These are phyloP conservation scores for Alopecurus myosuroides DNA, from an alignment of 176 grass and related monocot species.

Conservation along the genomic window DNA sequence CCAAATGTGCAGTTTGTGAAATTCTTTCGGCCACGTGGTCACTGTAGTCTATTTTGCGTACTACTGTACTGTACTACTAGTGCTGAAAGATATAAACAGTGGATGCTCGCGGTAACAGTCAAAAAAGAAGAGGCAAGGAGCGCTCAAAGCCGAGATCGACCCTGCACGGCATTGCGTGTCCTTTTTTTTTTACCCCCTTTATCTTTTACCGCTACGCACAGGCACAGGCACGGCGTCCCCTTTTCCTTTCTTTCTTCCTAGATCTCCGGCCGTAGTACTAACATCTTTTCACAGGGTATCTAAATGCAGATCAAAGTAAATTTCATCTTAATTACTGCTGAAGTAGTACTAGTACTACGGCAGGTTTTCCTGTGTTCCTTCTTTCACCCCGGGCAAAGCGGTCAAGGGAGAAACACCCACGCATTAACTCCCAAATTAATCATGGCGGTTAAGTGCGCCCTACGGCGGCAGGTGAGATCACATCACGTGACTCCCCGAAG, in stretches of 20 bases:
- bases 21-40: too few relatives aligned
- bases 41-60: too few relatives aligned
- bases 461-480: conserved; percentile 22
- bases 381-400: background rate
- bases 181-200: conserved; percentile 28
- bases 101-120: conserved; percentile 17
- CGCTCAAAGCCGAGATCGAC: background rate
- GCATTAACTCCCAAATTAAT: background rate
- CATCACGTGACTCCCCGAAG: conserved; percentile 31
- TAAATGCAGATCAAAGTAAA: background rate
- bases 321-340: background rate
- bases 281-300: background rate
- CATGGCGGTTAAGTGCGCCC: conserved; percentile 19
- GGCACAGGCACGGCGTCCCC: background rate
- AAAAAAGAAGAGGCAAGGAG: conserved; percentile 23
- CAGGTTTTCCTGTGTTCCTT: background rate
- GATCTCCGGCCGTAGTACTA: background rate
- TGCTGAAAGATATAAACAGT: background rate
- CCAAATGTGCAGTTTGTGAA: too few relatives aligned
- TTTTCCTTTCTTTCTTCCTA: background rate
- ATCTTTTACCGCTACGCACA: conserved; percentile 13
- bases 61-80: too few relatives aligned
- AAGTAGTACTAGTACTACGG: background rate
- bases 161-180: background rate
- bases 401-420: conserved; percentile 16